Conservation (phyloP, 257 asterid species). For the Striga asiatica region DNA sequence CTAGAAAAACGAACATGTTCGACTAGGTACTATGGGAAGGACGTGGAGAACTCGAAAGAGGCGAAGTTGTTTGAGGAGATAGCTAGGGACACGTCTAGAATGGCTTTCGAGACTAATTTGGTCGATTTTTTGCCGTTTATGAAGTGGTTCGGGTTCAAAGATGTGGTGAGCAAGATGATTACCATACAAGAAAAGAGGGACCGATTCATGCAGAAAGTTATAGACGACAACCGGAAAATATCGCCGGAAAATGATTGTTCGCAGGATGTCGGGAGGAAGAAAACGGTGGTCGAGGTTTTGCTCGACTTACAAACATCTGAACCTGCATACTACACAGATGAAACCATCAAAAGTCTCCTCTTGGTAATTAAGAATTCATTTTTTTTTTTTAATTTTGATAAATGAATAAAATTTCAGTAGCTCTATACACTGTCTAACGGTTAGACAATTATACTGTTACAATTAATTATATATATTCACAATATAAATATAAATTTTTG, state of each 20-base stretch:
- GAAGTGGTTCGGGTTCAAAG: constrained; percentile 43
- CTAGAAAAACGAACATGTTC: no score
- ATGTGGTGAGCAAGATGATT: constrained; percentile 29
- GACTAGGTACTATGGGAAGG: constrained; percentile 36
- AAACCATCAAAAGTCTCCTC: constrained; percentile 41
- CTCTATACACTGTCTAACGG: no score
- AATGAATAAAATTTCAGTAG: no score
- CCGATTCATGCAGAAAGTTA: constrained; percentile 38
- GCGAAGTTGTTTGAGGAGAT: constrained; percentile 36
- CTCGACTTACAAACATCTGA: constrained; percentile 35
- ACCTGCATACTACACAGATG: constrained; percentile 41
- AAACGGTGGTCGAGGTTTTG: constrained; percentile 35
- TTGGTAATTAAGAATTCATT: constrained; percentile 26
- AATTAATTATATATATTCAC: no score
- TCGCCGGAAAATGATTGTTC: neutral
- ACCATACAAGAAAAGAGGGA: constrained; percentile 34
- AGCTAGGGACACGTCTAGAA: constrained; percentile 25
- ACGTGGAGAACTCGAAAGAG: constrained; percentile 24
- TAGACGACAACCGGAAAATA: constrained; percentile 25
- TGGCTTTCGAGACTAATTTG: constrained; percentile 43
- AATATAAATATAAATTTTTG: neutral
- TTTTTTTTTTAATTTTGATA: neutral
- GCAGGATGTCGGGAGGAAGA: constrained; percentile 10
- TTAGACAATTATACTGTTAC: no score
- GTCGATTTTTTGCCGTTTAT: constrained; percentile 43